A percentile compares a stretch with the other conserved stretches of the same genome.
Conservation (phyloP, 2,329 filamentous ascomycete species). For the Fusarium fracticaudum region DNA sequence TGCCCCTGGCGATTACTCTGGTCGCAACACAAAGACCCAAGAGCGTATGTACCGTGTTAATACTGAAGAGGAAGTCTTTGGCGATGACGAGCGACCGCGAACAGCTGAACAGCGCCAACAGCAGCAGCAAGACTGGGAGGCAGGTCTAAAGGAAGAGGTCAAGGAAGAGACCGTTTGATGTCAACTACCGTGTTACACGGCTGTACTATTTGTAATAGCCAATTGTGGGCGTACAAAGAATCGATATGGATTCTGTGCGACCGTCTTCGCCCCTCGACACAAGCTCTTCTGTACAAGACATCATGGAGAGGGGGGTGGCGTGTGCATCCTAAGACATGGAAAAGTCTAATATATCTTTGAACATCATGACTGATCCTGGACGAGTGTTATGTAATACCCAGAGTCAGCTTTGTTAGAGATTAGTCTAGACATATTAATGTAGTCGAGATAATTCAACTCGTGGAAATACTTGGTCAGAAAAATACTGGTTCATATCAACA, state of each 20-base stretch:
- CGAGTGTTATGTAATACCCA: background rate
- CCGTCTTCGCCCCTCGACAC: background rate
- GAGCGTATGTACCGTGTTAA: constrained; percentile 30
- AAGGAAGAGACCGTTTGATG: constrained; percentile 32
- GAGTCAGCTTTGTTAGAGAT: background rate
- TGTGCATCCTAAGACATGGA: background rate
- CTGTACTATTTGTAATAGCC: constrained; percentile 4
- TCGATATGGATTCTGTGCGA: background rate
- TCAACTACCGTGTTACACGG: background rate
- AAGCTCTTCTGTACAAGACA: background rate
- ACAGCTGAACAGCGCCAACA: constrained; percentile 27
- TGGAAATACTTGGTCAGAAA: background rate
- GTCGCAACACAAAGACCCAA: constrained; percentile 18
- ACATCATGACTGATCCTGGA: background rate
- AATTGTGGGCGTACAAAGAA: background rate
- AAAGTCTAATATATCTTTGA: background rate
- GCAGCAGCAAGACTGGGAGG: constrained; percentile 34
- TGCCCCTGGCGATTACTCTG: constrained; percentile 62
- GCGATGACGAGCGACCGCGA: constrained; percentile 38
- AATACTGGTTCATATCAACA: background rate
- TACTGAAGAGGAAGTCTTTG: constrained; percentile 39
- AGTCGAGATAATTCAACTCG: background rate
- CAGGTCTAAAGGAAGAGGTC: constrained; percentile 30
- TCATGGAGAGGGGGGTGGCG: background rate
- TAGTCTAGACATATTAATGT: background rate